Percentiles rank a stretch among this genome's conserved stretches.
phyloP scores from a whole-genome alignment of 108 stramenopile species.

The Licmophora abbreviata region DNA sequence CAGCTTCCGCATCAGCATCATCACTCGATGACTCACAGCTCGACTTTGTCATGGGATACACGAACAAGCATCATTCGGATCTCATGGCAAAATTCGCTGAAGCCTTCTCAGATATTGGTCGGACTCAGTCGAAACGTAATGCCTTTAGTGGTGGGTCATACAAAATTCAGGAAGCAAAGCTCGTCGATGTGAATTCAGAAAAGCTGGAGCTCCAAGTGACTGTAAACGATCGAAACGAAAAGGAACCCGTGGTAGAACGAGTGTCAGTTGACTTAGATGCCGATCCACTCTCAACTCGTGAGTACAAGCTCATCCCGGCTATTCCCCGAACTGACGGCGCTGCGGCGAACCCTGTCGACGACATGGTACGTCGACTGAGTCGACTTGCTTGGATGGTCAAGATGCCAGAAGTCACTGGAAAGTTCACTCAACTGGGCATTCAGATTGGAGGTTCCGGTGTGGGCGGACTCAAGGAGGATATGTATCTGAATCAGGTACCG shows the following conservation, averaged over 20 bases:
- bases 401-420: conserved; percentile 55
- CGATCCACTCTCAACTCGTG: conserved; percentile 22
- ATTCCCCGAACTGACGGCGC: conserved; percentile 31
- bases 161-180: conserved; percentile 33
- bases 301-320: conserved; percentile 22
- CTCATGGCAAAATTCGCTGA: conserved; percentile 41
- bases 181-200: conserved; percentile 40
- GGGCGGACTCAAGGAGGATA: conserved; percentile 46
- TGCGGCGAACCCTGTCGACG: conserved; percentile 53
- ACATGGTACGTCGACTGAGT: conserved; percentile 55
- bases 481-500: conserved; percentile 82
- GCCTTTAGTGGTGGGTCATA: conserved; percentile 63
- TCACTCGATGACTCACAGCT: no score
- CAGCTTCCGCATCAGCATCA: no score
- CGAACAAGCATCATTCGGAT: conserved; percentile 72
- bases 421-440: conserved; percentile 73
- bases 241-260: conserved; percentile 10
- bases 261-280: conserved; percentile 26
- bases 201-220: conserved; percentile 28
- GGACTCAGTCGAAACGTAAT: conserved; percentile 47
- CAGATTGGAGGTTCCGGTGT: conserved; percentile 58
- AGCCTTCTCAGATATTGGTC: conserved; percentile 62
- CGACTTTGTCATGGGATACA: conserved; percentile 51
- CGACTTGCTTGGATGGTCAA: conserved; percentile 68
- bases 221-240: conserved; percentile 17